Percentiles rank a stretch among this genome's conserved stretches.
These are phyloP conservation scores for Neofusicoccum kwambonambiense DNA, from an alignment of 2,329 filamentous ascomycete genomes.

Conservation along the genomic window DNA sequence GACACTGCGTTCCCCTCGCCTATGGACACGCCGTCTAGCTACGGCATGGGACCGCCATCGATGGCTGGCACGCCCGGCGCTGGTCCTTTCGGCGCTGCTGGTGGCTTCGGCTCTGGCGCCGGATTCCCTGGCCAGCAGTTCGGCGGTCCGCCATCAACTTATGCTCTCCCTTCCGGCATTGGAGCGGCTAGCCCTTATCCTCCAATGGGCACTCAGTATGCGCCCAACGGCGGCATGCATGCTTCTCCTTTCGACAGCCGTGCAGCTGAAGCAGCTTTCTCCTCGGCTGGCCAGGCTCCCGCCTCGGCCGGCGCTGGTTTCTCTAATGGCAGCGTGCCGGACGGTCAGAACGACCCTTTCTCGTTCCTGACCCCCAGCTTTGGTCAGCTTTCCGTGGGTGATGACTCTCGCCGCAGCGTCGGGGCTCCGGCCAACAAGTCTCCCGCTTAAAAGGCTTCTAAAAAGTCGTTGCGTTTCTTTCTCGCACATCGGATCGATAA, in stretches of 20 bases:
- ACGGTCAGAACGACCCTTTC: slow-evolving; percentile 72
- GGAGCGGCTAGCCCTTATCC: slow-evolving; percentile 79
- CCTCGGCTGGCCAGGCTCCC: slow-evolving; percentile 78
- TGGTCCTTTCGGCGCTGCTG: slow-evolving; percentile 70
- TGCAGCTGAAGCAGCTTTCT: slow-evolving; percentile 91
- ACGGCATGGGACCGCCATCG: slow-evolving; percentile 82
- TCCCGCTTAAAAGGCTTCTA: slow-evolving; percentile 32
- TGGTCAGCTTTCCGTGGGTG: slow-evolving; percentile 69
- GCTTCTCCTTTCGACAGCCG: slow-evolving; percentile 90
- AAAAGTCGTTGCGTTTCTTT: slow-evolving; percentile 18
- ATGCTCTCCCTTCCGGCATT: slow-evolving; percentile 82
- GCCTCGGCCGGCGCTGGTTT: slow-evolving; percentile 66
- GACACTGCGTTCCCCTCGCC: slow-evolving; percentile 88
- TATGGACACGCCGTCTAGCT: slow-evolving; percentile 82
- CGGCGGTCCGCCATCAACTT: slow-evolving; percentile 82
- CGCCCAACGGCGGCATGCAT: slow-evolving; percentile 73
- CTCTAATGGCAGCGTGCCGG: slow-evolving; percentile 68
- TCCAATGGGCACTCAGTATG: slow-evolving; percentile 77
- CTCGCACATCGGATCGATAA: slow-evolving; percentile 20
- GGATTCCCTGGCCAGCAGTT: slow-evolving; percentile 72
- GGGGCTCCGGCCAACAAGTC: slow-evolving; percentile 40
- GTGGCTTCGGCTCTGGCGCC: slow-evolving; percentile 61
- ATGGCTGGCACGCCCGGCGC: slow-evolving; percentile 72
- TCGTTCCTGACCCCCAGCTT: slow-evolving; percentile 76
- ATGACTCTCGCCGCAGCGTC: slow-evolving; percentile 46